Base-by-base conservation (phyloP, 495 filamentous ascomycete species). In the Bacidia gigantensis region DNA sequence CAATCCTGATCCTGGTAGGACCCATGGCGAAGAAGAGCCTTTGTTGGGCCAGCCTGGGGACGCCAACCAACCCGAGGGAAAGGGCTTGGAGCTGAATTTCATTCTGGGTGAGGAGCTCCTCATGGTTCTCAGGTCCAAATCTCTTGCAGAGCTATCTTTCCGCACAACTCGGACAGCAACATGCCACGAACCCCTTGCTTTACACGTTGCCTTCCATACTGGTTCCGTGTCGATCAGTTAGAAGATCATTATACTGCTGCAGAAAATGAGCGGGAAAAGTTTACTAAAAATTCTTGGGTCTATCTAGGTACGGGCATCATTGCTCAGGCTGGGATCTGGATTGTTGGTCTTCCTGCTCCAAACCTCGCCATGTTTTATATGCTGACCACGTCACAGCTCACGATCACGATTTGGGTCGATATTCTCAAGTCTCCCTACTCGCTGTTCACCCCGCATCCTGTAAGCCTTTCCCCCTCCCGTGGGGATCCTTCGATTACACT, bases 381-480 rank as follows among this genome's bases (percentile, higher is more conserved):
- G 21, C 44, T 65, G 49, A 59, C 58, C 47, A 5, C 41, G 46
- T 12, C 67, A 51, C 64, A 94, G 75, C 76, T 95, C 45, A 69
- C 78, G 24, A 76, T 74, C 18, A 73, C 86, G 24, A 72, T 94
- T 57, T 93, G 83, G 83, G 77, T 79, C 25, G 75, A 72, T 52
- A 73, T 94, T 57, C 78, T 95, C 63, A 72, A 77, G 23, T 67
- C 79, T 26, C 70, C 74, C 18, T 58, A 84, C 26, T 76, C 83
- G 0, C 73, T 95, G 51, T 90, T 97, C 70, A 83, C 86, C 3
- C 75, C 83, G 0, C 90, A 97, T 69, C 90, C 90, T 7, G 79
- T 82, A 67, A 58, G 73, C 62, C n/a, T 44, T 25, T 11, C 43
- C 12, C 10, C 23, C 32, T 11, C 49, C 11, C 29, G 41, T 2